A percentile compares a stretch with the other conserved stretches of the same genome.
Conservation (phyloP, 768 basidiomycete genomes). For the Cyclocybe cylindracea region DNA sequence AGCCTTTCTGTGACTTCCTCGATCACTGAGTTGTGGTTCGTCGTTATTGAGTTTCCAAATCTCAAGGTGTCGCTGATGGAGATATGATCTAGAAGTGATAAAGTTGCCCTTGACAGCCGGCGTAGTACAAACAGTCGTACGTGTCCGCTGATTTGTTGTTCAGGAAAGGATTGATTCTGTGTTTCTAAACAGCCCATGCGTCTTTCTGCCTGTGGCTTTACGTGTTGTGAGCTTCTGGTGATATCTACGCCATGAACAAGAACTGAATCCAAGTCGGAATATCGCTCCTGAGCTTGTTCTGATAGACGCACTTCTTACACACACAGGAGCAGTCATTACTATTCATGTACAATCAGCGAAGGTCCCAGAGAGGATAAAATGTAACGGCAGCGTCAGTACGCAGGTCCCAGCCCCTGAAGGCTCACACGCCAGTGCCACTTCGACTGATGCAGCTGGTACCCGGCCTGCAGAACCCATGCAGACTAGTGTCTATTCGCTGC, state of each 20-base stretch:
- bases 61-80: conserved; percentile 10
- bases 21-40: conserved; percentile 12
- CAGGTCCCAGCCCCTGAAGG: conserved; percentile 11
- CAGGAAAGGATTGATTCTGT: conserved; percentile 21
- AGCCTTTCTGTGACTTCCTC: conserved; percentile 21
- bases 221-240: conserved; percentile 17
- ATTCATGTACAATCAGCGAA: background rate
- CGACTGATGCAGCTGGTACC: conserved; percentile 5
- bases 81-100: background rate
- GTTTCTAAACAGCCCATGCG: conserved; percentile 19
- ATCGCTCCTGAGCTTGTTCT: conserved; percentile 16
- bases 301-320: conserved; percentile 21
- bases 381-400: conserved; percentile 16
- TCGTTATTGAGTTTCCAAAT: too few relatives aligned
- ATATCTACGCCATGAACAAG: background rate
- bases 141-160: background rate
- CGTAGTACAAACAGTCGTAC: too few relatives aligned
- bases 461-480: conserved; percentile 1
- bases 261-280: background rate
- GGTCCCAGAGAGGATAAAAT: conserved; percentile 1
- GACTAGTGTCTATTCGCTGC: too few relatives aligned
- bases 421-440: conserved; percentile 7
- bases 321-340: conserved; percentile 20
- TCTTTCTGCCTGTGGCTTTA: conserved; percentile 21
- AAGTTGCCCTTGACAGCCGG: background rate